phyloP scores from a whole-genome alignment of 2,329 filamentous ascomycete genomes.

The Ceratocystis lukuohia region DNA sequence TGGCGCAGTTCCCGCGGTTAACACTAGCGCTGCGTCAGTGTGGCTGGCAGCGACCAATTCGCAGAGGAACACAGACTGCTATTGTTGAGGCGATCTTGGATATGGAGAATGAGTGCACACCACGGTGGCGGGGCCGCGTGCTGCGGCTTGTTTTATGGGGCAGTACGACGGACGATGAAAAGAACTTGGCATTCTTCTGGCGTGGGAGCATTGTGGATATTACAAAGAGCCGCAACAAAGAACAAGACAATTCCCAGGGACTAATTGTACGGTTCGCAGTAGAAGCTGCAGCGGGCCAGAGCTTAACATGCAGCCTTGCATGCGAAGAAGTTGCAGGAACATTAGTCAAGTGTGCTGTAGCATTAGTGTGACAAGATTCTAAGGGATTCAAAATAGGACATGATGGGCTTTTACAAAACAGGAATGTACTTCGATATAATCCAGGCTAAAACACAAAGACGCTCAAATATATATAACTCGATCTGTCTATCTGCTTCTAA shows the following conservation, averaged over 20 bases:
- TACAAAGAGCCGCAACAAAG: slow-evolving; percentile 27
- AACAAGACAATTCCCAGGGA: neutral
- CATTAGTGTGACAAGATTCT: neutral
- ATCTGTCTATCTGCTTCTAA: neutral
- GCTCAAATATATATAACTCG: neutral
- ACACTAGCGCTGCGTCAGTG: slow-evolving; percentile 27
- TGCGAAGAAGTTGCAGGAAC: slow-evolving; percentile 74
- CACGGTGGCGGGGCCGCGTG: slow-evolving; percentile 48
- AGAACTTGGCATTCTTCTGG: slow-evolving; percentile 56
- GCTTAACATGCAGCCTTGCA: slow-evolving; percentile 55
- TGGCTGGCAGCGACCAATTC: slow-evolving; percentile 16
- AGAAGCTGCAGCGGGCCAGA: slow-evolving; percentile 38
- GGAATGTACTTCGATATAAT: neutral
- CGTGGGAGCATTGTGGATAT: slow-evolving; percentile 50
- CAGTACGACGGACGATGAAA: slow-evolving; percentile 26
- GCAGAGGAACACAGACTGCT: slow-evolving; percentile 27
- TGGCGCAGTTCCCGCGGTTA: slow-evolving; percentile 56
- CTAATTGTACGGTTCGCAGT: slow-evolving; percentile 26
- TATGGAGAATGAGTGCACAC: slow-evolving; percentile 52
- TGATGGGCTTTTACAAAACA: neutral
- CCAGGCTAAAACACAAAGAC: neutral
- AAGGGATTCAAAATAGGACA: neutral
- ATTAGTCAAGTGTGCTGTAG: slow-evolving; percentile 24
- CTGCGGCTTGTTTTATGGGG: slow-evolving; percentile 46
- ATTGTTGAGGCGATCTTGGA: slow-evolving; percentile 51